Evolutionary conservation across 805 yeast genomes (phyloP), one percentile per base, ranked within the genome.

Genomic region (Pichia occidentalis): DNA sequence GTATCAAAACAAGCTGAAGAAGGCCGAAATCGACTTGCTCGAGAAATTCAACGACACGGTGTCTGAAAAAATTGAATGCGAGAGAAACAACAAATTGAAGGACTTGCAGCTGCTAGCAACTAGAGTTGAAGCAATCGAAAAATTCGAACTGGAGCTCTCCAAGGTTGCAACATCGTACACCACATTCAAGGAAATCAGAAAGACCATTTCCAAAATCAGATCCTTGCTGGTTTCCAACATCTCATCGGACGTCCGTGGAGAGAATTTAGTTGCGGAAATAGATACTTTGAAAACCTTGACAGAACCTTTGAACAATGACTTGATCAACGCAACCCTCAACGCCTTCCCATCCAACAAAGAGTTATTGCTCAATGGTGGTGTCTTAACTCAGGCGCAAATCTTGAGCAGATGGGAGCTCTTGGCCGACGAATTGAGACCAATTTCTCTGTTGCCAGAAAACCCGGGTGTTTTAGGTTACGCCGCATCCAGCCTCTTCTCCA

Each of bases 381-480:
- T 90, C 20, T 67, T 88, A 46, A 77, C 94, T 11, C 77, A 74
- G 46, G 73, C 86, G 20, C 95, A 87, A 63, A 68, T 87, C 32
- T 71, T 81, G 44, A 69, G 83, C 28, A 77, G 95, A 53, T 85
- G 95, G 85, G 75, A 77, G 47, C 65, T 79, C 37, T 70, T 92
- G 43, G 79, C 73, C 17, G 92, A 94, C 12, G 95, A 90, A 63
- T 75, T 92, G 56, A 80, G 95, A 60, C 76, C 86, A 22, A 88
- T 94, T 7, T 78, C 96, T 4, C 65, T 92, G 50, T 73, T 88
- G 45, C 97, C 97, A 39, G 95, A 94, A 50, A 85, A 90, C 54
- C 95, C 98, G 19, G 98, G 98, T 54, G 73, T 92, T 38, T 73
- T 90, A 51, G 97, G 96, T 22, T 96, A 92, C 61, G 59, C 87